phyloP scores from a whole-genome alignment of 2,329 filamentous ascomycete species.

The Fusarium oxysporum region DNA sequence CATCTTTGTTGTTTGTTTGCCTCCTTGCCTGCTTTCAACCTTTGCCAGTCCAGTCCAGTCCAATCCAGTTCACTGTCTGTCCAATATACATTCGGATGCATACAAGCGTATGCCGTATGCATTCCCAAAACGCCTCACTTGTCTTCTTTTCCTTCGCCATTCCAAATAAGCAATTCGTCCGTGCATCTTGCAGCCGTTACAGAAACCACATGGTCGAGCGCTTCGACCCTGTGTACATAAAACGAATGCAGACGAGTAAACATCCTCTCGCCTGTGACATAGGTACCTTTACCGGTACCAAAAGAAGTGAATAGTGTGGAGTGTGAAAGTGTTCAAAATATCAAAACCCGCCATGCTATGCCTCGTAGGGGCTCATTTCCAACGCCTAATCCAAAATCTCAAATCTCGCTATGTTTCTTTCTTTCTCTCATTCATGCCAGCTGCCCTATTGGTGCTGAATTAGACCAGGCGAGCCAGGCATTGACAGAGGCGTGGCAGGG shows the following conservation, averaged over 20 bases:
- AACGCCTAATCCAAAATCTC: conserved; percentile 41
- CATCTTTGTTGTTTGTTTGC: conserved; percentile 29
- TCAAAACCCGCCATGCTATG: conserved; percentile 43
- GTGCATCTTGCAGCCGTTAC: conserved; percentile 44
- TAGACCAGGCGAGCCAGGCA: conserved; percentile 74
- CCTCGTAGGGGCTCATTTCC: conserved; percentile 33
- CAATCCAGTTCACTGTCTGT: background rate
- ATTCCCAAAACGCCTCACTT: conserved; percentile 43
- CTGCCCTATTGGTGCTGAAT: conserved; percentile 45
- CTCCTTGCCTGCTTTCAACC: conserved; percentile 30
- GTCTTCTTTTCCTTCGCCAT: conserved; percentile 40
- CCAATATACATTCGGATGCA: conserved; percentile 22
- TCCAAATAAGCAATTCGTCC: conserved; percentile 41
- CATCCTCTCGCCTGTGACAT: conserved; percentile 15
- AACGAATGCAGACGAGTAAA: conserved; percentile 33
- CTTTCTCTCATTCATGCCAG: conserved; percentile 3
- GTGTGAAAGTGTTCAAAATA: conserved; percentile 39
- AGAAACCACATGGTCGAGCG: conserved; percentile 42
- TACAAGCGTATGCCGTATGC: conserved; percentile 30
- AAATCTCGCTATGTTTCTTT: conserved; percentile 19
- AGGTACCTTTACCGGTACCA: conserved; percentile 27
- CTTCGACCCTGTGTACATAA: conserved; percentile 41
- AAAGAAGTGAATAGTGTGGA: conserved; percentile 35
- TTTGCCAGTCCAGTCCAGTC: conserved; percentile 4
- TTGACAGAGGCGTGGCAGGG: conserved; percentile 78